Base-by-base conservation (phyloP, 768 basidiomycete genomes). In the Coprinopsis strossmayeri region DNA sequence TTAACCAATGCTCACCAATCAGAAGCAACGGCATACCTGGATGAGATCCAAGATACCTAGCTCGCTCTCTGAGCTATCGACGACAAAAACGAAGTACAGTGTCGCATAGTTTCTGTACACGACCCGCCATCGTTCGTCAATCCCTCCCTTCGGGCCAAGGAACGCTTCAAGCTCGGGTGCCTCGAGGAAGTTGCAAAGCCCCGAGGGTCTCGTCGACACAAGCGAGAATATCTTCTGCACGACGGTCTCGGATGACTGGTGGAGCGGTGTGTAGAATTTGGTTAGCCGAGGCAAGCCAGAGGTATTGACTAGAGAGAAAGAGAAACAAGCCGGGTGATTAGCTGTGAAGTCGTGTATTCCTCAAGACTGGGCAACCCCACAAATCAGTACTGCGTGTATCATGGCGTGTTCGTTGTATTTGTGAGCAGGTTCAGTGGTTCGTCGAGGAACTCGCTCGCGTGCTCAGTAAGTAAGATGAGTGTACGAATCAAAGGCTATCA, bases 61-160 rank as follows among this genome's bases (percentile, higher is more conserved):
- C 67, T 98, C 96, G 59, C 93, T 97, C 70, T 99, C 96, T 15
- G 91, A 88, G 23, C 84, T 83, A 61, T 98, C 95, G 3, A 98
- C 94, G 3, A 98, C 91, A 64, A 98, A 94, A 11, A 95, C 92
- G 60, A 99, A 98, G 67, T 91, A 92, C 32, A 99, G 76, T 1
- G 95, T 98, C 2, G 95, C 95, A 63, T 97, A 98, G 65, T 83
- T 91, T 45, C 95, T 73, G 66, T 98, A 98, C 26, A 98, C 91
- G 34, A 98, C 89, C 50, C 88, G 74, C 73, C 89, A 82, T 61
- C 78, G 73, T 55, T 86, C 83, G 44, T 77, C 77, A 26, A 64
- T 26, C 1, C 55, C 72, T 52, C 71, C 73, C 26, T 73, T 72
- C 26, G 69, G 74, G 2, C 81, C 83, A 35, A 90, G 73, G 57